These are phyloP conservation scores for Linnemannia hyalina DNA, from an alignment of 192 early-diverging fungal genomes.

Conservation along the genomic window DNA sequence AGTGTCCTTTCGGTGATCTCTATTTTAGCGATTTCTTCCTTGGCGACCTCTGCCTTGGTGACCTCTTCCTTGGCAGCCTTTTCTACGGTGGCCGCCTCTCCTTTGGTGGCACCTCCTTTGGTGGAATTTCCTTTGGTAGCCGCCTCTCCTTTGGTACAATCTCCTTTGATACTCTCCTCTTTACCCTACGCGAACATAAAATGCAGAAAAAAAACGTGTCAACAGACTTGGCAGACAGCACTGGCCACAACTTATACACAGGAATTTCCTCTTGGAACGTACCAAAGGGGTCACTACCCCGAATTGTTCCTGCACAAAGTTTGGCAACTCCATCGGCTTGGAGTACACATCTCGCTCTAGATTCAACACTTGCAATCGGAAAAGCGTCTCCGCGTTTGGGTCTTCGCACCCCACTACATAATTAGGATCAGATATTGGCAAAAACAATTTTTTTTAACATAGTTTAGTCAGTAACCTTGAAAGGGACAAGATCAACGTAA, in stretches of 20 bases:
- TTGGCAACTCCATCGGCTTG: slow-evolving; percentile 15
- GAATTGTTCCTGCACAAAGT: slow-evolving; percentile 11
- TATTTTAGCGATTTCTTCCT: neutral
- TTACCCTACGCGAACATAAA: neutral
- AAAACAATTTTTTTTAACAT: neutral
- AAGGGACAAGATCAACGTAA: too few species aligned
- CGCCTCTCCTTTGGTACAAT: neutral
- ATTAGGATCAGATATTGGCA: too few species aligned
- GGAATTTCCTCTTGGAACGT: neutral
- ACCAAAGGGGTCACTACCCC: neutral
- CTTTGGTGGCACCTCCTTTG: neutral
- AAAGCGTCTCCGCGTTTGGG: slow-evolving; percentile 46
- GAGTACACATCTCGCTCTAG: slow-evolving; percentile 32
- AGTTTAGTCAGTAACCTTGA: too few species aligned
- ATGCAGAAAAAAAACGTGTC: neutral
- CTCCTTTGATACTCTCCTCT: neutral
- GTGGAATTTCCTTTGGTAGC: too few species aligned
- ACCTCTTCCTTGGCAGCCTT: neutral
- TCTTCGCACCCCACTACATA: slow-evolving; percentile 11
- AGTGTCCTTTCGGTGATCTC: neutral
- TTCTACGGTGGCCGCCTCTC: neutral
- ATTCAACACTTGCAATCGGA: slow-evolving; percentile 39
- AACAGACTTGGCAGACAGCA: neutral
- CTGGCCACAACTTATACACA: neutral
- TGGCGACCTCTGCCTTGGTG: neutral